Evolutionary conservation across 129 eudicot genomes (phyloP).

Genomic region (Pseudognaphalium luteoalbum): DNA sequence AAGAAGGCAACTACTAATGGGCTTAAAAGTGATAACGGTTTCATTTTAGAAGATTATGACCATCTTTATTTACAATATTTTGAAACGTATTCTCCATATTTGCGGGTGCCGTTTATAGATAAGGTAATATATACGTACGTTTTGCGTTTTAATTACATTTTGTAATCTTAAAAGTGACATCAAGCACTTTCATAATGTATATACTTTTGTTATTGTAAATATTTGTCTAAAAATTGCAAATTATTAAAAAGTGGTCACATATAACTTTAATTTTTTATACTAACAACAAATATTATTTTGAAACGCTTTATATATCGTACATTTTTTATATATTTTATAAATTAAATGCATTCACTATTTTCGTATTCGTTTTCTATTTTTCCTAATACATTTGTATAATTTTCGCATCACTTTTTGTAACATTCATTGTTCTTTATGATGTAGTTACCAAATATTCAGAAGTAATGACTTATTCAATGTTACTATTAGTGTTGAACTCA

Average conservation of each 20-base stretch:
- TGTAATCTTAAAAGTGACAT: conserved; percentile 1
- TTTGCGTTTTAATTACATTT: background rate
- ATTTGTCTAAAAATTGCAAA: no score
- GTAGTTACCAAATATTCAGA: background rate
- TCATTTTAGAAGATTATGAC: background rate
- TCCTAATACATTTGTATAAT: background rate
- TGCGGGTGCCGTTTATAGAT: conserved; percentile 40
- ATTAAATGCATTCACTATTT: background rate
- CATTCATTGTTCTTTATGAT: background rate
- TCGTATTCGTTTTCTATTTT: background rate
- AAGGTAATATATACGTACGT: conserved; percentile 41
- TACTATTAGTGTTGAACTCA: background rate
- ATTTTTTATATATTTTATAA: background rate
- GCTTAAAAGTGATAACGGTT: conserved; percentile 12
- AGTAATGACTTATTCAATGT: background rate
- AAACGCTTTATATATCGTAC: no score
- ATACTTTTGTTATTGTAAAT: no score
- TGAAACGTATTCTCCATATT: conserved; percentile 41
- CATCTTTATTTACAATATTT: conserved; percentile 34
- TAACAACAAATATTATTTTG: no score
- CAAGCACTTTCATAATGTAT: no score
- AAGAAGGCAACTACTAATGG: conserved; percentile 14
- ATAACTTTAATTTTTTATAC: no score
- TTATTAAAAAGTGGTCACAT: no score
- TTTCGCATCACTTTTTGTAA: background rate